Conservation (phyloP, 768 basidiomycete species). For the Strobilomyces echinocephalus region DNA sequence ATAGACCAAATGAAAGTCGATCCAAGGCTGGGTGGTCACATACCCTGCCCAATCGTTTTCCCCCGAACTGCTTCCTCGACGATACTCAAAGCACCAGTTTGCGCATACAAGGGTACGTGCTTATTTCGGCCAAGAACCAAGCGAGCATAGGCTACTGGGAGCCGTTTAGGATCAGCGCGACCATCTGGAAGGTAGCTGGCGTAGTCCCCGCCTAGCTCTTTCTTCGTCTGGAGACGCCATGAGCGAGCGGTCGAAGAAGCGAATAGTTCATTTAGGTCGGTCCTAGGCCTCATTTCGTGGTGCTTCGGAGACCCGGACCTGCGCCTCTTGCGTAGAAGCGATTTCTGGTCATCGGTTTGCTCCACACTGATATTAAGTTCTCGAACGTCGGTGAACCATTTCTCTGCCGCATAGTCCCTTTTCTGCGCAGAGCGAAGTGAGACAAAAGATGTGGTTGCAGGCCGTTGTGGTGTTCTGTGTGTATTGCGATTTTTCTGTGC, state of each 20-base stretch:
- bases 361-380: slow-evolving; percentile 14
- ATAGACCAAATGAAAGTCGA: not conserved
- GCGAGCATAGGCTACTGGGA: slow-evolving; percentile 40
- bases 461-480: not conserved
- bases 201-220: slow-evolving; percentile 51
- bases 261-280: slow-evolving; percentile 21
- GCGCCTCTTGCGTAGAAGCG: slow-evolving; percentile 4
- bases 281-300: slow-evolving; percentile 21
- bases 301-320: not conserved
- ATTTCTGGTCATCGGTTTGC: not conserved
- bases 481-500: not conserved
- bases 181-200: slow-evolving; percentile 37
- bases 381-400: slow-evolving; percentile 22
- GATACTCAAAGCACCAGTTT: slow-evolving; percentile 38
- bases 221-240: slow-evolving; percentile 23
- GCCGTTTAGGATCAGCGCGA: slow-evolving; percentile 26
- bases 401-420: slow-evolving; percentile 21
- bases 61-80: slow-evolving; percentile 24
- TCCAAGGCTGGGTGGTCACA: not conserved
- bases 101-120: slow-evolving; percentile 37
- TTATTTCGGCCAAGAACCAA: slow-evolving; percentile 41
- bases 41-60: slow-evolving; percentile 10
- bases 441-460: slow-evolving; percentile 18
- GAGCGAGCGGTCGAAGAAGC: not conserved
- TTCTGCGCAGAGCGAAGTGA: slow-evolving; percentile 18